Evolutionary conservation across 2,329 filamentous ascomycete species (phyloP), one percentile per base, ranked within the genome.

Genomic region (Botrytis fabae): DNA sequence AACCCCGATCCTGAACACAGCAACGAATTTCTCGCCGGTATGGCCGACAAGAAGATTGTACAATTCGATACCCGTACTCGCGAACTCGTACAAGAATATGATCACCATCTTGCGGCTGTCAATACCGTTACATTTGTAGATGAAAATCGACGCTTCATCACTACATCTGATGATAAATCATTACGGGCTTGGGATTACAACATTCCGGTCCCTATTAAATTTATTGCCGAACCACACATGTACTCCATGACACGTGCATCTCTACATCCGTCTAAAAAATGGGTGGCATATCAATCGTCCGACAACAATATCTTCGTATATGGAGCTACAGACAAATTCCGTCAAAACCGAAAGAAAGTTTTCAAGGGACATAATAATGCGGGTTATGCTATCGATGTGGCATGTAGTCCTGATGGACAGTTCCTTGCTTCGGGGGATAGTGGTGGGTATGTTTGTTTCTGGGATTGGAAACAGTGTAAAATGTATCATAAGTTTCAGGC

Each of bases 401-500:
- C 92, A 70, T 92, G 97, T 80, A 94, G 91, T 79, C 93, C 95
- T 0, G 96, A 98, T 81, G 96, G 96, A 0, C 94, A 97, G 80
- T 97, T 98, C 81, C 86, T 99, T 71, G 92, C 90, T 32, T 93
- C 89, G 28, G 96, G 96, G 75, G 96, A 99, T 82, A 93, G 90
- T 69, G 94, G 89, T 25, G 96, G 97, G 51, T 98, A 89, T 79
- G 90, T 97, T 65, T 97, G 93, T 83, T 98, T 98, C 84, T 99
- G 95, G 94, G 96, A 98, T 83, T 99, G 95, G 93, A 99, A 99
- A 88, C 98, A 94, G 57, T 97, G 95, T 82, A 98, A 98, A 85
- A 95, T 99, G 94, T 97, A 94, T 83, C 94, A 97, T 84, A 98
- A 98, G 87, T 90, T 99, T 76, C 89, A 92, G 83, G 95, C 94